These are phyloP conservation scores for Ustilago bromivora DNA, from an alignment of 1,284 basidiomycete genomes.

Conservation along the genomic window DNA sequence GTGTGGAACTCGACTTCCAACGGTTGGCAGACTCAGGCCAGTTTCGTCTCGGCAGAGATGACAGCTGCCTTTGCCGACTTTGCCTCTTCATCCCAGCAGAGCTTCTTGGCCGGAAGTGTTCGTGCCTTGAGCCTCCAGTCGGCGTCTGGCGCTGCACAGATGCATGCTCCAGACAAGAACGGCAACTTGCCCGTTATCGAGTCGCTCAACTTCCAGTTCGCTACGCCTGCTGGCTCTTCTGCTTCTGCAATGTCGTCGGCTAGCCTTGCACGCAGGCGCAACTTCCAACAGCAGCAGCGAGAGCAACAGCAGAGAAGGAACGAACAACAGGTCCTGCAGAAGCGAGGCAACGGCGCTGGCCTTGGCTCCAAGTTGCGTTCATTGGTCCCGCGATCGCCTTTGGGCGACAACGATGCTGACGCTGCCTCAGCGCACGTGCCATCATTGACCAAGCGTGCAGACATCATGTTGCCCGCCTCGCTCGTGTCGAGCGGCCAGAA, in stretches of 20 bases:
- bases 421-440: conserved; percentile 5
- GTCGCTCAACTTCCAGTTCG: conserved; percentile 64
- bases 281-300: conserved; percentile 10
- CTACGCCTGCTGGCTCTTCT: conserved; percentile 75
- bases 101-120: conserved; percentile 72
- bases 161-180: conserved; percentile 63
- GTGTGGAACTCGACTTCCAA: conserved; percentile 78
- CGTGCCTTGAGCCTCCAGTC: conserved; percentile 69
- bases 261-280: conserved; percentile 28
- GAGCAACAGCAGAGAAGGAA: conserved; percentile 9
- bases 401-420: not conserved
- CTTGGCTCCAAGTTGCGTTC: conserved; percentile 33
- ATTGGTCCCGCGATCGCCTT: conserved; percentile 28
- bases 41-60: conserved; percentile 75
- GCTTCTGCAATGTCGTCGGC: conserved; percentile 29
- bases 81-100: conserved; percentile 71
- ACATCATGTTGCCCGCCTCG: conserved; percentile 66
- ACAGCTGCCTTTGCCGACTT: conserved; percentile 76
- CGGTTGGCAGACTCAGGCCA: conserved; percentile 75
- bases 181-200: conserved; percentile 62
- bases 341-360: conserved; percentile 5
- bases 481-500: conserved; percentile 77
- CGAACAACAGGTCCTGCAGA: not conserved
- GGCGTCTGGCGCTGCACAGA: conserved; percentile 71
- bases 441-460: conserved; percentile 47